Conservation (phyloP, 2,329 filamentous ascomycete species). For the Periconia macrospinosa region DNA sequence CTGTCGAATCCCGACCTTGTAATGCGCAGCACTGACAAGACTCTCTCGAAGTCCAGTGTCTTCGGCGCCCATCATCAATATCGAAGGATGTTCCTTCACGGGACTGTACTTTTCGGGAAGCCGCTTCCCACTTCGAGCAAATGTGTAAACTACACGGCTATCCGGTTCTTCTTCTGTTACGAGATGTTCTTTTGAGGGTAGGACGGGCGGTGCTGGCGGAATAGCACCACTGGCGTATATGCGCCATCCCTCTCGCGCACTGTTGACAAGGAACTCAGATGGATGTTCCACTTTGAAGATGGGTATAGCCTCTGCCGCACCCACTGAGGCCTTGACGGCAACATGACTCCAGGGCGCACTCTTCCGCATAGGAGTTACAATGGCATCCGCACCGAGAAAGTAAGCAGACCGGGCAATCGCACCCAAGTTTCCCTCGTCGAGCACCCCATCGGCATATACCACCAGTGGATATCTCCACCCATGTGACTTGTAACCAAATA, state of each 20-base stretch:
- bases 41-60: slow-evolving; percentile 28
- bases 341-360: slow-evolving; percentile 75
- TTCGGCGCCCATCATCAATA: slow-evolving; percentile 67
- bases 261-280: slow-evolving; percentile 68
- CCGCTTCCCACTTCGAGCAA: slow-evolving; percentile 21
- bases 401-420: slow-evolving; percentile 85
- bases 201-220: slow-evolving; percentile 13
- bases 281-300: slow-evolving; percentile 72
- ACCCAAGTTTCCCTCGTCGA: slow-evolving; percentile 89
- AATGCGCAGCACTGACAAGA: slow-evolving; percentile 61
- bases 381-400: slow-evolving; percentile 85
- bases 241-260: slow-evolving; percentile 74
- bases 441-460: slow-evolving; percentile 72
- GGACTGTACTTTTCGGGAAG: slow-evolving; percentile 28
- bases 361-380: slow-evolving; percentile 72
- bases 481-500: slow-evolving; percentile 51
- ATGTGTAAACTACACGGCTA: slow-evolving; percentile 27
- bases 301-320: slow-evolving; percentile 78
- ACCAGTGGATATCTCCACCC: slow-evolving; percentile 67
- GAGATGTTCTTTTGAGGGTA: slow-evolving; percentile 1
- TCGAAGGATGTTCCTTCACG: slow-evolving; percentile 59
- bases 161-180: neutral
- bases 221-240: slow-evolving; percentile 71
- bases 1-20: slow-evolving; percentile 64
- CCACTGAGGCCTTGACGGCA: slow-evolving; percentile 83